Conservation (phyloP, 345 rosid species). For the Gossypium stocksii region DNA sequence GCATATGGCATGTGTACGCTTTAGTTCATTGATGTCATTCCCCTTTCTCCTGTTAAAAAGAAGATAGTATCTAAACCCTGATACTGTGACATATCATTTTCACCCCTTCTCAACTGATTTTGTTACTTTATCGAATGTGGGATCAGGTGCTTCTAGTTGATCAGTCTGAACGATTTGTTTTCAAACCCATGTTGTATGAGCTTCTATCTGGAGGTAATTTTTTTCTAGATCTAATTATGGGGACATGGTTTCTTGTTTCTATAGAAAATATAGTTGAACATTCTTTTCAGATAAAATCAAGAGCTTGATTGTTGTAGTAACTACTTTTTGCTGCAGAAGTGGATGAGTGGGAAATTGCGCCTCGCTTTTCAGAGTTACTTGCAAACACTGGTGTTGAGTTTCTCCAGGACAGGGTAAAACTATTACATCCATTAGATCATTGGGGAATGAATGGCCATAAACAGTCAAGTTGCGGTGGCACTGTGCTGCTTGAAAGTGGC, state of each 20-base stretch:
- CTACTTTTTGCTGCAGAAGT: conserved; percentile 56
- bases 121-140: conserved; percentile 1
- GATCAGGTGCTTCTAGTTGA: conserved; percentile 85
- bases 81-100: background rate
- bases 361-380: conserved; percentile 82
- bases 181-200: conserved; percentile 94
- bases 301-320: conserved; percentile 4
- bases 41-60: background rate
- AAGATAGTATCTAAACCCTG: background rate
- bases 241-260: conserved; percentile 4
- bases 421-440: conserved; percentile 60
- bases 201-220: conserved; percentile 80
- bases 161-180: conserved; percentile 88
- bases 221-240: conserved; percentile 2
- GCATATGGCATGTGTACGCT: background rate
- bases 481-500: conserved; percentile 83
- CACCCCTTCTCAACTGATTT: background rate
- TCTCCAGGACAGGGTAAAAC: conserved; percentile 75
- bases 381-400: conserved; percentile 66
- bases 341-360: conserved; percentile 97
- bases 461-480: conserved; percentile 58
- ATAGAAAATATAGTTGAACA: conserved; percentile 4
- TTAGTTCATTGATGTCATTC: background rate
- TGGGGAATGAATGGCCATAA: conserved; percentile 44
- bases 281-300: background rate